A percentile compares a stretch with the other conserved stretches of the same genome.
Conservation (phyloP, 2,329 filamentous ascomycete species). For the Tolypocladium tundrense region DNA sequence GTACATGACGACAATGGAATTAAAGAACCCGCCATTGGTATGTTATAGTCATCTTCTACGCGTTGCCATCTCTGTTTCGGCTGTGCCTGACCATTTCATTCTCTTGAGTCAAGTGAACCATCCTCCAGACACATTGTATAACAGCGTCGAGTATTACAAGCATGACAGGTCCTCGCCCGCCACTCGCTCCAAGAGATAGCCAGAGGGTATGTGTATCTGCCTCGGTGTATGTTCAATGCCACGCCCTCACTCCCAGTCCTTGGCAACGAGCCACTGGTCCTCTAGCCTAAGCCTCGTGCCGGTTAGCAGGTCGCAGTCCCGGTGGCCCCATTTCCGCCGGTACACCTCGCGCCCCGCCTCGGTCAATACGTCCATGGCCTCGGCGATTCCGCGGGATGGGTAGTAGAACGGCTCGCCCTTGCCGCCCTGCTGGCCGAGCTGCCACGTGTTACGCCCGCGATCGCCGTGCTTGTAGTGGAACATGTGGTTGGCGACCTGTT, state of each 20-base stretch:
- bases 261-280: slow-evolving; percentile 36
- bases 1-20: neutral
- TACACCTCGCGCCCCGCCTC: slow-evolving; percentile 32
- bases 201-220: neutral
- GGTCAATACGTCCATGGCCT: slow-evolving; percentile 32
- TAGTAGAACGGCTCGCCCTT: slow-evolving; percentile 43
- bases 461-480: slow-evolving; percentile 30
- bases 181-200: neutral
- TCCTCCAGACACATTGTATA: too few relatives aligned
- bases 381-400: slow-evolving; percentile 31
- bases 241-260: slow-evolving; percentile 21
- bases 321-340: slow-evolving; percentile 34
- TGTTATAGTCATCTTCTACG: neutral
- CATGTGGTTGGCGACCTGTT: slow-evolving; percentile 22
- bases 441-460: slow-evolving; percentile 40
- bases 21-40: neutral
- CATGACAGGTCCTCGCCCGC: neutral
- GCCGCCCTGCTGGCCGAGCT: slow-evolving; percentile 38
- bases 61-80: neutral
- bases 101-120: neutral
- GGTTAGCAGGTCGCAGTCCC: slow-evolving; percentile 29
- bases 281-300: slow-evolving; percentile 24
- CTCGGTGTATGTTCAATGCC: neutral
- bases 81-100: neutral
- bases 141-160: neutral